Conservation (phyloP, 2,329 filamentous ascomycete species). For the Arthrinium phaeospermum region DNA sequence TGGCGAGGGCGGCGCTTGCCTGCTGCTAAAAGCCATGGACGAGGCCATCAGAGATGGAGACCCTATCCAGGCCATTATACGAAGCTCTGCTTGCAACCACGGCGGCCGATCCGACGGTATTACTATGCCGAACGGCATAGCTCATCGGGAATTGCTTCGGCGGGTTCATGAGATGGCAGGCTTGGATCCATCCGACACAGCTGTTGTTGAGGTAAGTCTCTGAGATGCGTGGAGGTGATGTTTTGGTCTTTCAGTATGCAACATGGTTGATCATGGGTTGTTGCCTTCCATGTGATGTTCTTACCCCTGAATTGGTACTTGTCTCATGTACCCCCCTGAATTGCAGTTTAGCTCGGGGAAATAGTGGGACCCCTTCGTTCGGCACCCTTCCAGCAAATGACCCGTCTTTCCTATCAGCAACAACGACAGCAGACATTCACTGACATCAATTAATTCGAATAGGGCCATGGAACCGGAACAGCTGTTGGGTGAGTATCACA, state of each 20-base stretch:
- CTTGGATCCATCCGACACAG: neutral
- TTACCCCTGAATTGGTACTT: neutral
- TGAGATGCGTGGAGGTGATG: neutral
- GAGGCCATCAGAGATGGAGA: constrained; percentile 25
- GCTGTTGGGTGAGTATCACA: constrained; percentile 22
- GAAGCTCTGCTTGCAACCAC: constrained; percentile 3
- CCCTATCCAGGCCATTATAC: constrained; percentile 22
- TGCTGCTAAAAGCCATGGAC: constrained; percentile 23
- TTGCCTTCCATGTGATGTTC: neutral
- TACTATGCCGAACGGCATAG: constrained; percentile 17
- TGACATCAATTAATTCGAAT: neutral
- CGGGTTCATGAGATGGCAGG: constrained; percentile 4
- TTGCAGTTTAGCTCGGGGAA: neutral
- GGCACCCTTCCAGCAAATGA: neutral
- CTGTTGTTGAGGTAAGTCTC: neutral
- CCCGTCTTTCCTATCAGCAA: neutral
- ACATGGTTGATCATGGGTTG: neutral
- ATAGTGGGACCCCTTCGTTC: neutral
- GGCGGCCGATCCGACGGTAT: constrained; percentile 15
- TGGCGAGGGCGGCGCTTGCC: constrained; percentile 21
- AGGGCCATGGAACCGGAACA: constrained; percentile 17
- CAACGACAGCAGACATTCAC: neutral
- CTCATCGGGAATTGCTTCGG: neutral
- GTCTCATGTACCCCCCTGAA: neutral
- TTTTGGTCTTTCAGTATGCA: neutral